Percentiles rank a stretch among this genome's conserved stretches.
phyloP scores from a whole-genome alignment of 495 filamentous ascomycete species.

The Penicillium turbatum region DNA sequence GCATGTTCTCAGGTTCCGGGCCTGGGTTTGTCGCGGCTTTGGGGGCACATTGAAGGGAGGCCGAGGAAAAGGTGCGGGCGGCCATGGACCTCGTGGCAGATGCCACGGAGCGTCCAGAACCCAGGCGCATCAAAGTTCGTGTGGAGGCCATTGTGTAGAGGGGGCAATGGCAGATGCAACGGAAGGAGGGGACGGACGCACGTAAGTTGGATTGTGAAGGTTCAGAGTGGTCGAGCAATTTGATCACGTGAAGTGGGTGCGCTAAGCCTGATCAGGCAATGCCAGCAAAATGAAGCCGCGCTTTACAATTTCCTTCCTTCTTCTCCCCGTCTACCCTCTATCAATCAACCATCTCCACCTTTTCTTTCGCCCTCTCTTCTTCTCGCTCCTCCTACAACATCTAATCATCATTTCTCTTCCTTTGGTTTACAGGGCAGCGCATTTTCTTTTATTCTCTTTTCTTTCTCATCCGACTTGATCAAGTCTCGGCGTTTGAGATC shows the following conservation, averaged over 20 bases:
- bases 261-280: constrained; percentile 29
- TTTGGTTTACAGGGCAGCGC: constrained; percentile 13
- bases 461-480: constrained; percentile 25
- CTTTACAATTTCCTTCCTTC: constrained; percentile 37
- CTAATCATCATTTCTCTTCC: constrained; percentile 13
- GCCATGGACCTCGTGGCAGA: constrained; percentile 53
- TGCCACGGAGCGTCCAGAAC: constrained; percentile 57
- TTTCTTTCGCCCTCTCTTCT: constrained; percentile 14
- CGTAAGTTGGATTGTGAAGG: constrained; percentile 36
- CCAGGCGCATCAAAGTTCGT: constrained; percentile 64
- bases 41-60: constrained; percentile 52
- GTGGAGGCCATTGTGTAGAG: constrained; percentile 43
- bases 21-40: constrained; percentile 42
- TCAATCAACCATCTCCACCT: constrained; percentile 16
- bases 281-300: constrained; percentile 39
- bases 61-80: constrained; percentile 53
- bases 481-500: constrained; percentile 29
- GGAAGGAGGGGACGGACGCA: constrained; percentile 19
- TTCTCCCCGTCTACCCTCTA: constrained; percentile 24
- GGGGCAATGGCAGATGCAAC: constrained; percentile 27
- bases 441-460: constrained; percentile 13
- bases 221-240: constrained; percentile 25
- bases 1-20: constrained; percentile 59
- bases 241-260: constrained; percentile 30
- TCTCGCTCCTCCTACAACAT: constrained; percentile 10